Evolutionary conservation across 352 stramenopile genomes (phyloP), one percentile per base, ranked within the genome.

Genomic region (Pythium phragmitis): DNA sequence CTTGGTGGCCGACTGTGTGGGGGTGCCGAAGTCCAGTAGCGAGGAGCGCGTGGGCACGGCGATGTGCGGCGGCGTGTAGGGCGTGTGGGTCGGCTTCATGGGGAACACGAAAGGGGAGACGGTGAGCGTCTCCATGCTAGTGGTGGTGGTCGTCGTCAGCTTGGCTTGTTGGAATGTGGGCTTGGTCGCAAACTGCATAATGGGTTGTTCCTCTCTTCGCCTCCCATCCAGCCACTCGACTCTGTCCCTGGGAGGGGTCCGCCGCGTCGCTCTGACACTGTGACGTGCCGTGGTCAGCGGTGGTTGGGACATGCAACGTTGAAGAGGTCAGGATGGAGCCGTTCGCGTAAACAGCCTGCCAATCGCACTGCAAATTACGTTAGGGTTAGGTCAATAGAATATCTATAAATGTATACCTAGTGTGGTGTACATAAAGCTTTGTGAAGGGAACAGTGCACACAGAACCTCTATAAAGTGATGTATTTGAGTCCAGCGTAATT

Each of bases 11-110:
- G 21, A 21, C 21, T 21, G 21, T 41, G 36, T 8, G 36, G 36
- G 13, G n/a, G 59, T 45, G 64, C 26, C 19, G 21, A 41, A 59
- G 37, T 19, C 36, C 48, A 47, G 2, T 7, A 16, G 19, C 42
- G 42, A 14, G 7, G 58, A 3, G 45, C 45, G 21, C 11, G 58
- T 52, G 3, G 47, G n/a, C 30, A 28, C 11, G n/a, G 42, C 17
- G 4, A 53, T 39, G 33, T 43, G 37, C 30, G 47, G 57, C 21
- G 36, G 48, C 36, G 34, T 37, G 58, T 58, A 53, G 3, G 39
- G 57, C 5, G 50, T 47, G 58, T 65, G 49, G n/a, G 58, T 53
- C 36, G 58, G 58, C 58, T 65, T 58, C 48, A 65, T 65, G 49
- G 37, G 21, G 58, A 65, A 65, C 36, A 23, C 7, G 41, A 52